phyloP scores from a whole-genome alignment of 495 filamentous ascomycete species.

The Hypoxylon fragiforme region DNA sequence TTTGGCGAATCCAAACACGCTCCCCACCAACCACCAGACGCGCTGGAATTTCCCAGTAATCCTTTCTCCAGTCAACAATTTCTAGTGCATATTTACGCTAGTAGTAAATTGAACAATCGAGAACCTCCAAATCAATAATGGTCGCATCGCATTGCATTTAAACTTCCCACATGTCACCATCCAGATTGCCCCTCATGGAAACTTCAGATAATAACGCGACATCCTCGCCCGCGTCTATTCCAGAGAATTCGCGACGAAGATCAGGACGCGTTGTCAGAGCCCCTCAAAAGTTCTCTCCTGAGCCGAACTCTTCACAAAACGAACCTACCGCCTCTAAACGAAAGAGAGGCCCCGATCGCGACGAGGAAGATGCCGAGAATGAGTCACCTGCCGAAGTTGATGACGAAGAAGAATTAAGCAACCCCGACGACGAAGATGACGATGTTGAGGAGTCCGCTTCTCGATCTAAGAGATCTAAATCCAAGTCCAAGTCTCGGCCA shows the following conservation, averaged over 20 bases:
- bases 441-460: constrained; percentile 41
- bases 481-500: constrained; percentile 37
- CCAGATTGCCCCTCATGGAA: constrained; percentile 58
- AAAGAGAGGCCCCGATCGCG: constrained; percentile 56
- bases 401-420: constrained; percentile 53
- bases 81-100: too few species aligned
- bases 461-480: constrained; percentile 38
- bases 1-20: constrained; percentile 34
- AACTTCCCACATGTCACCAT: constrained; percentile 29
- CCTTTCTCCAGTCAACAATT: constrained; percentile 20
- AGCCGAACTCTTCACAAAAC: constrained; percentile 41
- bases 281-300: constrained; percentile 65
- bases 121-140: constrained; percentile 12
- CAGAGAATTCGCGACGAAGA: constrained; percentile 62
- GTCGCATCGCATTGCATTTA: constrained; percentile 32
- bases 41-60: constrained; percentile 28
- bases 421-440: constrained; percentile 47
- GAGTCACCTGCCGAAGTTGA: constrained; percentile 58
- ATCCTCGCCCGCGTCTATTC: constrained; percentile 50
- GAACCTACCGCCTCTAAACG: constrained; percentile 49
- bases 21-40: constrained; percentile 30
- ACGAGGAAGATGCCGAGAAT: constrained; percentile 56
- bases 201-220: constrained; percentile 61
- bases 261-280: constrained; percentile 80
- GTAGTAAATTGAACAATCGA: too few species aligned